Percentiles rank a stretch among this genome's conserved stretches.
Evolutionary conservation across 768 basidiomycete species (phyloP).

Genomic region (Trametes elegans): DNA sequence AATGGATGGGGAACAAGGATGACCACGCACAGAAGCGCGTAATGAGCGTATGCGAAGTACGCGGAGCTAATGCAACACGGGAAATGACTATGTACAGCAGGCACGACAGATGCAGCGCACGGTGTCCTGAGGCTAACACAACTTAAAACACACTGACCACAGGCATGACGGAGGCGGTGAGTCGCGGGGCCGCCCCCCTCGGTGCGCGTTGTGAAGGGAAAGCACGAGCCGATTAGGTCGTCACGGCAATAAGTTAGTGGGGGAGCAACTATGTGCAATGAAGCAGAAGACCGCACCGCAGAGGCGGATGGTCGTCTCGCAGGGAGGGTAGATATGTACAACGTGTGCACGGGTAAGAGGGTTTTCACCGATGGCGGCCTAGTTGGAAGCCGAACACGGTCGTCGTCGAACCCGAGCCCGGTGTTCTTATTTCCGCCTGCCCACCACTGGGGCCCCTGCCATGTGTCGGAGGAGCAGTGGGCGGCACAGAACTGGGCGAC

Average conservation of each 20-base stretch:
- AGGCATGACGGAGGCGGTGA: too few species aligned
- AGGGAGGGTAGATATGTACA: too few species aligned
- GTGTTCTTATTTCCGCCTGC: not conserved
- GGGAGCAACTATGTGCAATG: conserved; percentile 19
- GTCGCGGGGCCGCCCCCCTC: not conserved
- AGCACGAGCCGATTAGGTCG: conserved; percentile 19
- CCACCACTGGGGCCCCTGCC: not conserved
- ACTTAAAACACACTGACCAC: too few species aligned
- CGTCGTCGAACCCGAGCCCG: conserved; percentile 6
- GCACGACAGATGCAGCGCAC: not conserved
- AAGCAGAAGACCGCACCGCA: conserved; percentile 11
- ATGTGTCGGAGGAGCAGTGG: not conserved
- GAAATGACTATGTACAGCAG: not conserved
- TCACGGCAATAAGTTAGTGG: conserved; percentile 20
- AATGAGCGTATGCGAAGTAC: not conserved
- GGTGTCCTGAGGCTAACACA: not conserved
- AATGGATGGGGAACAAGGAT: not conserved
- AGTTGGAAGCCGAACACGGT: conserved; percentile 18
- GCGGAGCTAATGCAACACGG: not conserved
- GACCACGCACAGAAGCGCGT: not conserved
- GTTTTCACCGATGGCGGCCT: conserved; percentile 11
- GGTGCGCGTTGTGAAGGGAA: not conserved
- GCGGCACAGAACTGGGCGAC: not conserved
- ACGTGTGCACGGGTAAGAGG: conserved; percentile 1
- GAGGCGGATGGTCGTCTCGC: too few species aligned